phyloP scores from a whole-genome alignment of 345 rosid species.

The Turritis glabra region DNA sequence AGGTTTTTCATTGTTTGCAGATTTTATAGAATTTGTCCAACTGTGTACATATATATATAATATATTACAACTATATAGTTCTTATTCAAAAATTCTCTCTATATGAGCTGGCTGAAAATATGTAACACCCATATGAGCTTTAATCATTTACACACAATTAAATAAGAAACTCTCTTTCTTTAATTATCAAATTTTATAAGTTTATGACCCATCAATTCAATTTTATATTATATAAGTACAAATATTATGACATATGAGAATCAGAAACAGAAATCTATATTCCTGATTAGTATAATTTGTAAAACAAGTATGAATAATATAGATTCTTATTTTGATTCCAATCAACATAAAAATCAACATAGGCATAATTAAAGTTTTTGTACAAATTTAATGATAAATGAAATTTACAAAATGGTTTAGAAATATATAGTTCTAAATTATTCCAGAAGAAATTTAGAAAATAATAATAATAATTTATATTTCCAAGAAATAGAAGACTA shows the following conservation, averaged over 20 bases:
- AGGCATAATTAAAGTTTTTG: not conserved
- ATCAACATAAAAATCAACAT: not conserved
- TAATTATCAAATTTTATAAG: not conserved
- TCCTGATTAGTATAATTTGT: not conserved
- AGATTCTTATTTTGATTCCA: not conserved
- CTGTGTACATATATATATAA: not conserved
- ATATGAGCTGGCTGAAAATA: constrained; percentile 13
- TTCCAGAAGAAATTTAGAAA: not conserved
- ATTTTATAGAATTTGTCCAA: not conserved
- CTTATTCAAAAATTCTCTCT: not conserved
- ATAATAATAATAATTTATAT: too few species aligned
- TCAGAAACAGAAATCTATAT: not conserved
- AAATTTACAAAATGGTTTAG: not conserved
- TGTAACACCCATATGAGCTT: not conserved
- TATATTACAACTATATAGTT: not conserved
- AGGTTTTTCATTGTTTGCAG: not conserved
- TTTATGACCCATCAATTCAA: too few species aligned
- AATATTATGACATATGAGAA: not conserved
- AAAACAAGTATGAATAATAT: not conserved
- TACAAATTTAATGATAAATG: not conserved
- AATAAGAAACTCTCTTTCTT: not conserved
- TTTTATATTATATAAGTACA: too few species aligned
- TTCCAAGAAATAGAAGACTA: not conserved
- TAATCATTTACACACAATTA: not conserved
- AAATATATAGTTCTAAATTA: not conserved